Base-by-base conservation (phyloP, 371 early-diverging fungal species). In the Circinella umbellata region DNA sequence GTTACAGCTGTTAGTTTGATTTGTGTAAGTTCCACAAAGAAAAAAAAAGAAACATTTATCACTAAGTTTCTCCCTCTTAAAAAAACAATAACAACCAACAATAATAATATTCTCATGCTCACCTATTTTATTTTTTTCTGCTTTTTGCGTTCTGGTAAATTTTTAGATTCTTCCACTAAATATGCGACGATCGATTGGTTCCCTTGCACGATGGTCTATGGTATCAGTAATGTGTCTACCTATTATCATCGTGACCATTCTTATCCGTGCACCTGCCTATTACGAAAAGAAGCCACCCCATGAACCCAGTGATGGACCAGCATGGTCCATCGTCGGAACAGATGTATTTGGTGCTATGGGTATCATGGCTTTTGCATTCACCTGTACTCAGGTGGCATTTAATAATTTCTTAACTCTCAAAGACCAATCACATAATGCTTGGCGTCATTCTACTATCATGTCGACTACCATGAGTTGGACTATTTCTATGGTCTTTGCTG, bases 131-230 rank as follows among this genome's bases (percentile, higher is more conserved):
- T 53, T 51, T 60, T 49, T 47, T 47, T 47, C 3, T 47, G 0
- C 2, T 27, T 27, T 27, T 27, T 27, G 27, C 27, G 27, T 27
- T 27, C 2, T 27, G n/a, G n/a, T 27, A 42, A 42, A 42, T 63
- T 17, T 51, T 17, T 51, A 57, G 85, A 82, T 87, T 63, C 68
- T 86, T 11, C 87, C 89, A 27, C 72, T 87, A 61, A 77, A 80
- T 49, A 70, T 86, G 71, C 76, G 81, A 55, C 81, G 86, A 55
- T 88, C 89, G 6, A 86, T 88, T 66, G 89, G 89, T 61, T 80
- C 89, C 2, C 67, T 88, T n/a, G 83, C 89, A 49, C 76, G 73
- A 38, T 83, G 80, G 76, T 88, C 89, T 3, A 86, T 88, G 61
- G 57, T 88, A 17, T 86, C 87, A 6, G 89, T 88, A 1, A 69